These are phyloP conservation scores for Verticillium klebahnii DNA, from an alignment of 2,329 filamentous ascomycete genomes.

Conservation along the genomic window DNA sequence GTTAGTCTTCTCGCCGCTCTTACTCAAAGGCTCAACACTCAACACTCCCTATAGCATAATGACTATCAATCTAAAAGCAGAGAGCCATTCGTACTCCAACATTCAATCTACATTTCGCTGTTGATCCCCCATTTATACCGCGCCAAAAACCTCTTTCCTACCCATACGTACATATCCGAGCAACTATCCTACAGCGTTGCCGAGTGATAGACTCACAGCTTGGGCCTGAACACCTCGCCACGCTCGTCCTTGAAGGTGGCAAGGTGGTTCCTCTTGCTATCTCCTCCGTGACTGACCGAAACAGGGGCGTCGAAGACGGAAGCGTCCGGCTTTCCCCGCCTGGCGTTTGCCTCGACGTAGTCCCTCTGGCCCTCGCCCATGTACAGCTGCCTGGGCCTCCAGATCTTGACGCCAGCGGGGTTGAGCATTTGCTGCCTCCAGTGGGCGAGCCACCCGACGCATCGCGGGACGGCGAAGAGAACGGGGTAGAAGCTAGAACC, in stretches of 20 bases:
- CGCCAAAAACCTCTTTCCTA: too few species aligned
- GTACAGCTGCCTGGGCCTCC: constrained; percentile 44
- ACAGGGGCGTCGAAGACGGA: constrained; percentile 29
- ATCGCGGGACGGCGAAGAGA: constrained; percentile 44
- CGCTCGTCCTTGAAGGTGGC: constrained; percentile 34
- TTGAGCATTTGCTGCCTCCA: constrained; percentile 47
- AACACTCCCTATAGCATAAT: too few species aligned
- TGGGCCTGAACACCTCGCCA: constrained; percentile 22
- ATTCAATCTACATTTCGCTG: too few species aligned
- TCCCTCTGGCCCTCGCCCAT: constrained; percentile 37
- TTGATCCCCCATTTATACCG: too few species aligned
- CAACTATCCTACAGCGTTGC: neutral
- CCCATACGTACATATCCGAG: too few species aligned
- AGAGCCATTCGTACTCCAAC: too few species aligned
- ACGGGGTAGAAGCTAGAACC: constrained; percentile 40
- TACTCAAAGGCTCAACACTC: too few species aligned
- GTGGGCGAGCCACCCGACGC: constrained; percentile 47
- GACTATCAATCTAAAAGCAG: too few species aligned
- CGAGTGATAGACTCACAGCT: constrained; percentile 8
- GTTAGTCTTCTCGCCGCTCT: too few species aligned
- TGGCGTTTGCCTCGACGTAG: constrained; percentile 33
- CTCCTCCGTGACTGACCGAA: constrained; percentile 32
- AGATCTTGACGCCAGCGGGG: constrained; percentile 43
- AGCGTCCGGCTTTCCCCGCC: constrained; percentile 24
- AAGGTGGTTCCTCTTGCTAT: constrained; percentile 35